Base-by-base conservation (phyloP, 2,329 filamentous ascomycete species). In the Xylaria sp. region DNA sequence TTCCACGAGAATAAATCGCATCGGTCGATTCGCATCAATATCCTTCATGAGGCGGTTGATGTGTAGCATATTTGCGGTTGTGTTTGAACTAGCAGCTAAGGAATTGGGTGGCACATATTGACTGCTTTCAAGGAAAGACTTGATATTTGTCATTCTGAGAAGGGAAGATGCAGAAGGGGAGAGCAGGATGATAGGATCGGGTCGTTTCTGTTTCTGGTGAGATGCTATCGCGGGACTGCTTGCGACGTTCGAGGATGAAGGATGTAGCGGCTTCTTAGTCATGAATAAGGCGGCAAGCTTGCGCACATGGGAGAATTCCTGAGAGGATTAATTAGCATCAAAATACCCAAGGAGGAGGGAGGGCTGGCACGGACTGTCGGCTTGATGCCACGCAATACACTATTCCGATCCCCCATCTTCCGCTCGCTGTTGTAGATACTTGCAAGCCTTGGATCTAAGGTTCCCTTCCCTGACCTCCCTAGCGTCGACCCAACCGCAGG, bases 1-100 rank as follows among this genome's bases (percentile, higher is more conserved):
- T 79, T 99, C 96, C 61, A 98, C 95, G 44, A 99, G 89, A 77
- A 98, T 96, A 83, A 99, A 99, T 53, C 94, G 92, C 76, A 96
- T 89, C 0, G 93, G 90, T 17, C 91, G 89, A 60, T 84, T 82
- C 2, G 90, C 83, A 75, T 93, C 89, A 71, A 96, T 86, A 45
- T 84, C 83, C 63, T 91, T 92, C 72, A 98, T 86, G 20, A 86
- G 81, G 50, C 96, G 94, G 68, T 89, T 90, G 70, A 97, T 90
- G 77, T 97, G 92, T 64, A 98, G 87, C 82, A 97, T 94, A 73
- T 92, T 94, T 50, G 90, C 86, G 29, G 89, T 86, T 15, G 89
- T 88, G 63, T 86, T 76, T n/a, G 76, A 86, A 73, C 88, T 88
- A 62, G 88, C 83, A 57, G 88, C 82, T 9, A 84, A 82, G 39